Percentiles rank a stretch among this genome's conserved stretches.
These are phyloP conservation scores for Ambrosiella xylebori DNA, from an alignment of 2,329 filamentous ascomycete species.

Conservation along the genomic window DNA sequence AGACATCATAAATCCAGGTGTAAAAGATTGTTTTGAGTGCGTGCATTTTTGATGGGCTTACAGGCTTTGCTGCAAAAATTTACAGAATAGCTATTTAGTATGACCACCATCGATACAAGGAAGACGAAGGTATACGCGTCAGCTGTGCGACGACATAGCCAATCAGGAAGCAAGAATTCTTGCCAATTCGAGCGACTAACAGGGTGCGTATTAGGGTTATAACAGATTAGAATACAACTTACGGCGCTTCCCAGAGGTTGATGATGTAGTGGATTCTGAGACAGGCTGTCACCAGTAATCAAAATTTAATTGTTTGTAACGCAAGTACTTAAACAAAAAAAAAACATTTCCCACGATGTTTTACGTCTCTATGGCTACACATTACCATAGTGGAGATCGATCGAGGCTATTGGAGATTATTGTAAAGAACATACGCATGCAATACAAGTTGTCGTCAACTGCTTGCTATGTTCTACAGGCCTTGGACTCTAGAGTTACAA, in stretches of 20 bases:
- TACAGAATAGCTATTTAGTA: neutral
- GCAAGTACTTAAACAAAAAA: neutral
- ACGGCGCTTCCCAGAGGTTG: neutral
- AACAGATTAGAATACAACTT: neutral
- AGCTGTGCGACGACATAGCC: conserved; percentile 17
- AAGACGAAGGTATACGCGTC: conserved; percentile 17
- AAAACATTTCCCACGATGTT: neutral
- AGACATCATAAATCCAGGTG: neutral
- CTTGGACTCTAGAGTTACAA: neutral
- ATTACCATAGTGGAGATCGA: neutral
- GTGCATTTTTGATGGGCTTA: neutral
- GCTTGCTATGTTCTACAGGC: no score
- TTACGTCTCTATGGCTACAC: neutral
- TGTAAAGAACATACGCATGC: neutral
- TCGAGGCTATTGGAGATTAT: neutral
- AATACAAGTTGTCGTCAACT: neutral
- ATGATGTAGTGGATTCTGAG: no score
- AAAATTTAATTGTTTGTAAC: neutral
- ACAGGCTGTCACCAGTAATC: no score
- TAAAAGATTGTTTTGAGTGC: neutral
- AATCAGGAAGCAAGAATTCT: conserved; percentile 14
- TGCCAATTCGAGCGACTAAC: neutral
- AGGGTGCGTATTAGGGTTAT: neutral
- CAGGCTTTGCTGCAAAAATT: neutral
- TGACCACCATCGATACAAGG: conserved; percentile 3